These are phyloP conservation scores for Cladorrhinum samala DNA, from an alignment of 495 filamentous ascomycete genomes.

Conservation along the genomic window DNA sequence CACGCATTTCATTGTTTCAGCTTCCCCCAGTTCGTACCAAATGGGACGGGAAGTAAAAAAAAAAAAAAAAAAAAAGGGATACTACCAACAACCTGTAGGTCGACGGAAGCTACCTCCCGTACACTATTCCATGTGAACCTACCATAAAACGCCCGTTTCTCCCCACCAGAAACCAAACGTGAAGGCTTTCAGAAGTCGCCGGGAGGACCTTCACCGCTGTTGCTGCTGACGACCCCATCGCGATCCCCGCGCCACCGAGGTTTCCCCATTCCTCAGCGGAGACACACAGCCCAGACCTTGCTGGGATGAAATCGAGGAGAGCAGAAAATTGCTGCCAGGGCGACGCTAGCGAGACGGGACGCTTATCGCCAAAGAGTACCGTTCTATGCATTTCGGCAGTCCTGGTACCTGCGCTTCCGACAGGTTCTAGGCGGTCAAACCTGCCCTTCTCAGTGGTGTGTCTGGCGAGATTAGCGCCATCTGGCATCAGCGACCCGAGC, in stretches of 20 bases:
- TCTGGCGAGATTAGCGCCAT: slow-evolving; percentile 26
- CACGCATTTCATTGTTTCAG: background rate
- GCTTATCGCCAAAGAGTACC: slow-evolving; percentile 19
- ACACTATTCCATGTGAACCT: background rate
- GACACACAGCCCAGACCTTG: no score
- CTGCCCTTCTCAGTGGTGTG: background rate
- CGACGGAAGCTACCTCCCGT: background rate
- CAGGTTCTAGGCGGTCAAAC: slow-evolving; percentile 3
- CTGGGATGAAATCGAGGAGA: background rate
- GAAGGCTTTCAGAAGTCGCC: no score
- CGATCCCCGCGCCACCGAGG: background rate
- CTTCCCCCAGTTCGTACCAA: background rate
- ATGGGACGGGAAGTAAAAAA: background rate
- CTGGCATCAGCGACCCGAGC: slow-evolving; percentile 4
- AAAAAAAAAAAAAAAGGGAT: background rate
- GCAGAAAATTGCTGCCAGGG: background rate
- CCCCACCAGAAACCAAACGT: no score
- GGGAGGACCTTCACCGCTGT: background rate
- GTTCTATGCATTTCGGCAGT: slow-evolving; percentile 11
- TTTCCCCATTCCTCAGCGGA: background rate
- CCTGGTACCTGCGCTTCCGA: background rate
- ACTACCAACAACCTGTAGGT: background rate
- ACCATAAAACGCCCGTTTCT: background rate
- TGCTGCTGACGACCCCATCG: background rate
- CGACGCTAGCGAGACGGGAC: slow-evolving; percentile 3